A percentile compares a stretch with the other conserved stretches of the same genome.
Conservation (phyloP, 495 filamentous ascomycete species). For the Penicillium bialowiezense region DNA sequence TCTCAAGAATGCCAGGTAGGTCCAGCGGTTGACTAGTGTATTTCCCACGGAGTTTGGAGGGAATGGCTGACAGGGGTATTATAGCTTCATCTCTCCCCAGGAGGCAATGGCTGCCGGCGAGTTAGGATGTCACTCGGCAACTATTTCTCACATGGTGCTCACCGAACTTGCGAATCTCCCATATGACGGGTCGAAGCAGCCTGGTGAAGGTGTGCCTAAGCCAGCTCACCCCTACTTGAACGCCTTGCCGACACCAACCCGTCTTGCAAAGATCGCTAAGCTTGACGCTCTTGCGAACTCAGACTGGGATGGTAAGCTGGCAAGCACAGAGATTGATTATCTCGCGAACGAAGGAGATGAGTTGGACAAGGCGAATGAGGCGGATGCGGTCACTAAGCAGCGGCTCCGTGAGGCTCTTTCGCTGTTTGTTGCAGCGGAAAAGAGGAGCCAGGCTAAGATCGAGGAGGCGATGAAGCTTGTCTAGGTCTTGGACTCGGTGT, state of each 20-base stretch:
- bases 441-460: slow-evolving; percentile 20
- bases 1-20: slow-evolving; percentile 38
- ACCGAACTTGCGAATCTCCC: slow-evolving; percentile 20
- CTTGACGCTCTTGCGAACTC: slow-evolving; percentile 17
- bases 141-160: slow-evolving; percentile 17
- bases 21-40: too few species aligned
- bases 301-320: slow-evolving; percentile 22
- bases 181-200: slow-evolving; percentile 18
- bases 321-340: slow-evolving; percentile 24
- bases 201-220: slow-evolving; percentile 19
- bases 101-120: slow-evolving; percentile 24
- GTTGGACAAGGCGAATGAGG: slow-evolving; percentile 22
- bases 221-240: slow-evolving; percentile 18
- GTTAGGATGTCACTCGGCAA: slow-evolving; percentile 19
- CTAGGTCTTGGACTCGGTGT: neutral
- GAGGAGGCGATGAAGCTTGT: slow-evolving; percentile 16
- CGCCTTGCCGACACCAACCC: slow-evolving; percentile 12
- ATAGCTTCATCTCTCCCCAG: slow-evolving; percentile 8
- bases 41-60: too few species aligned
- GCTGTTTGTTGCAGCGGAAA: slow-evolving; percentile 19
- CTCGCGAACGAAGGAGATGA: slow-evolving; percentile 19
- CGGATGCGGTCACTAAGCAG: slow-evolving; percentile 15
- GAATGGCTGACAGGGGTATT: slow-evolving; percentile 4
- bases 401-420: slow-evolving; percentile 20
- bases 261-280: slow-evolving; percentile 13